Evolutionary conservation across 1,284 basidiomycete genomes (phyloP), one percentile per base, ranked within the genome.

Genomic region (Athelia psychrophila): DNA sequence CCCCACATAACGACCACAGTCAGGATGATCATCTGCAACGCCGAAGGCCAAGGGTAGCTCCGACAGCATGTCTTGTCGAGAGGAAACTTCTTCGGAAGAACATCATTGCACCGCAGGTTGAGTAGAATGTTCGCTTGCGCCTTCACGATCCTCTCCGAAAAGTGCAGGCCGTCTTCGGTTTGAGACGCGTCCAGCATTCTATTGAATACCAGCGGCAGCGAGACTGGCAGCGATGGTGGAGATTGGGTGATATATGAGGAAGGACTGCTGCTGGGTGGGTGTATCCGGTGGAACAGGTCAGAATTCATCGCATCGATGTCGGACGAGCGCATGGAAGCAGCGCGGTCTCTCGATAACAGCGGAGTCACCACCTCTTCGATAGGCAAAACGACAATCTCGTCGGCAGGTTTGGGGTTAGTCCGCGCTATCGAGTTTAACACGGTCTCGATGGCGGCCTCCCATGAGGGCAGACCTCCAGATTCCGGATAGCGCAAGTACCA

Each of bases 251-350:
- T 56, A 56, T 64, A 61, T 46, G 66, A 56, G 57, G 71, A 64
- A 32, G 67, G 64, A 48, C 59, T 60, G 32, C 62, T 67, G 42
- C 58, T 60, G 50, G 71, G 65, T 25, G 75, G 75, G 49, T 74
- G 70, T 24, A 92, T 78, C 40, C 89, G 81, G 61, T 91, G 88
- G 50, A 75, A 75, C 36, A 95, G 74, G 65, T 91, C 88, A 2
- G 87, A 85, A 66, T 95, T 94, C 90, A 95, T 93, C 24, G 88
- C 89, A 60, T 93, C 88, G 52, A 93, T 85, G 61, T 93, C 89
- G 22, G 84, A 78, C 23, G 81, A 76, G 48, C 80, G 78, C 75
- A 95, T 91, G 10, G 83, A 85, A 45, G 71, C 63, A 6, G 82
- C 80, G 54, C 91, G 80, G 32, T 86, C 81, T 1, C 72, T 63